Evolutionary conservation across 2,329 filamentous ascomycete genomes (phyloP).

Genomic region (Pseudogymnoascus sp.): DNA sequence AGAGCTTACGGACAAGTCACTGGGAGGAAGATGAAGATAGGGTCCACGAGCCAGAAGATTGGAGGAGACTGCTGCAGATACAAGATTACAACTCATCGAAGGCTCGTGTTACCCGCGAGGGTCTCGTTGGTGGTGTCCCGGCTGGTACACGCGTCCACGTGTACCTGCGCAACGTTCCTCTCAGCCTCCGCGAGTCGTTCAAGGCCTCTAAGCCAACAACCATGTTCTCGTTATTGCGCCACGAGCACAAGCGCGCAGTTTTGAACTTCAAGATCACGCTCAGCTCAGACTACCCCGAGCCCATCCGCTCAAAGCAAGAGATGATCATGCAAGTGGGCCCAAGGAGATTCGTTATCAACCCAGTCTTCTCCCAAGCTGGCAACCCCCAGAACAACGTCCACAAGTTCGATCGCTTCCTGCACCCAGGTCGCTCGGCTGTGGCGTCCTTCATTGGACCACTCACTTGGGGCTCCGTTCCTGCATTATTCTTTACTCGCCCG

Average conservation of each 20-base stretch:
- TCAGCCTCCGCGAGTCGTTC: constrained; percentile 45
- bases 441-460: constrained; percentile 85
- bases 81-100: constrained; percentile 83
- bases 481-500: constrained; percentile 72
- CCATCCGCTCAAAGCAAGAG: constrained; percentile 87
- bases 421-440: constrained; percentile 82
- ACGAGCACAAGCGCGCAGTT: constrained; percentile 89
- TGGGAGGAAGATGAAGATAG: constrained; percentile 89
- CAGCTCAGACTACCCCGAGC: constrained; percentile 63
- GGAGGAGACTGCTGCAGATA: constrained; percentile 76
- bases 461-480: constrained; percentile 86
- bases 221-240: constrained; percentile 79
- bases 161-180: constrained; percentile 56
- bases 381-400: constrained; percentile 94
- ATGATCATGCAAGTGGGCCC: constrained; percentile 87
- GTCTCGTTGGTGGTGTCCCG: constrained; percentile 77
- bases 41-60: constrained; percentile 81
- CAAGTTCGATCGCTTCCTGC: constrained; percentile 88
- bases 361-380: constrained; percentile 81
- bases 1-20: constrained; percentile 76
- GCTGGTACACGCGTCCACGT: constrained; percentile 78
- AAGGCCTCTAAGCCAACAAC: constrained; percentile 54
- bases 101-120: constrained; percentile 69
- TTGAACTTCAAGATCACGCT: constrained; percentile 87
- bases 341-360: constrained; percentile 78